Percentiles rank a stretch among this genome's conserved stretches.
phyloP scores from a whole-genome alignment of 2,329 filamentous ascomycete genomes.

The Clonostachys chloroleuca region DNA sequence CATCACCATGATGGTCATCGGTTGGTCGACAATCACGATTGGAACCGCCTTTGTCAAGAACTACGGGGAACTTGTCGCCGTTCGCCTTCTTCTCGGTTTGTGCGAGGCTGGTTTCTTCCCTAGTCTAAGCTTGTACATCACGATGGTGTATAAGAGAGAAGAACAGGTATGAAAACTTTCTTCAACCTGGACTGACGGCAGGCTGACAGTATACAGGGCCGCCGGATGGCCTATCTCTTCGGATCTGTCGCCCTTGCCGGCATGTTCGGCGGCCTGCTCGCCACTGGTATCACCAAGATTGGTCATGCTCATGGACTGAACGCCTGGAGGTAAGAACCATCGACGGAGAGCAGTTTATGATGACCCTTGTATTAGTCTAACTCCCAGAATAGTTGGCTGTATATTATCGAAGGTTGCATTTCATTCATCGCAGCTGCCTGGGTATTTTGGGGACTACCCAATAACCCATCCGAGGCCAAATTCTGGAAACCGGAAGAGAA shows the following conservation, averaged over 20 bases:
- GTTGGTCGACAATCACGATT: background rate
- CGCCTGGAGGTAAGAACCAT: background rate
- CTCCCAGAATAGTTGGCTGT: conserved; percentile 47
- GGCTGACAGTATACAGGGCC: conserved; percentile 7
- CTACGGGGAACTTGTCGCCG: conserved; percentile 8
- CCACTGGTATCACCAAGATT: conserved; percentile 42
- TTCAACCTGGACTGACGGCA: conserved; percentile 39
- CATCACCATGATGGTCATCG: background rate
- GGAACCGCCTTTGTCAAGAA: conserved; percentile 10
- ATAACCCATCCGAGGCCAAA: conserved; percentile 33
- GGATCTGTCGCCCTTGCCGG: conserved; percentile 46
- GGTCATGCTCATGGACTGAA: background rate
- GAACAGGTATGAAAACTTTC: conserved; percentile 47
- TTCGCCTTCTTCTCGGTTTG: conserved; percentile 11
- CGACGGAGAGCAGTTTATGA: conserved; percentile 8
- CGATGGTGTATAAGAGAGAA: conserved; percentile 31
- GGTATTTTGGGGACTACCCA: conserved; percentile 20
- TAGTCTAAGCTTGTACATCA: conserved; percentile 15
- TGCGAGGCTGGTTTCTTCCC: conserved; percentile 7
- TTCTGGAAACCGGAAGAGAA: conserved; percentile 43
- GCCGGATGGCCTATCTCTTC: conserved; percentile 22
- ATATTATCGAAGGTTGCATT: conserved; percentile 45
- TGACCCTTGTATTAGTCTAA: conserved; percentile 30
- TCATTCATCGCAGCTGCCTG: conserved; percentile 20
- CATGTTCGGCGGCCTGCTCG: conserved; percentile 31